Evolutionary conservation across 1,284 basidiomycete genomes (phyloP).

Genomic region (Apiotrichum veenhuisii): DNA sequence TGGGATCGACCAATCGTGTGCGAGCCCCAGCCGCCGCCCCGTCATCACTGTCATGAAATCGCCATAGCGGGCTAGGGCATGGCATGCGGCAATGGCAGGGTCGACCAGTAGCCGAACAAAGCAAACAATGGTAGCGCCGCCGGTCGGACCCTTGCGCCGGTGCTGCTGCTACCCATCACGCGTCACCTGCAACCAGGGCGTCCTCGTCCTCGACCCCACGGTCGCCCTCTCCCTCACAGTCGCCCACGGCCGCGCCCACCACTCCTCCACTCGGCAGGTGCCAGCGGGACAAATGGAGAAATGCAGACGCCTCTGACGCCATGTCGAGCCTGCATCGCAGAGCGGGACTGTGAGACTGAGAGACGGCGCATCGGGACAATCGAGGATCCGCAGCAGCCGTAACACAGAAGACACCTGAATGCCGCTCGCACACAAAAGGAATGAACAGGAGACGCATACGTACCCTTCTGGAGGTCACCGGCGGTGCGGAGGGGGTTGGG

Average conservation of each 20-base stretch:
- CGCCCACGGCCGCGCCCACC: too few relatives aligned
- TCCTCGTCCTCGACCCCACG: too few relatives aligned
- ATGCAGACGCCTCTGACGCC: neutral
- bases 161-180: too few relatives aligned
- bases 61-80: neutral
- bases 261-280: too few relatives aligned
- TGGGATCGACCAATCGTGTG: neutral
- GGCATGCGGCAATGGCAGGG: neutral
- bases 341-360: neutral
- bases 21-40: neutral
- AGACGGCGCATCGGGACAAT: neutral
- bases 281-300: too few relatives aligned
- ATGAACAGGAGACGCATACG: constrained; percentile 10
- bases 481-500: constrained; percentile 42
- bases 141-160: too few relatives aligned
- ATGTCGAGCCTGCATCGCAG: constrained; percentile 1
- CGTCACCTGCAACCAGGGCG: too few relatives aligned
- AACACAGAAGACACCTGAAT: neutral
- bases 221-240: too few relatives aligned
- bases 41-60: neutral
- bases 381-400: neutral
- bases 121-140: too few relatives aligned
- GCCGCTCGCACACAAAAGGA: too few relatives aligned
- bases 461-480: constrained; percentile 47
- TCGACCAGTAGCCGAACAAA: neutral